phyloP scores from a whole-genome alignment of 1,284 basidiomycete species.

The Porodaedalea pini region DNA sequence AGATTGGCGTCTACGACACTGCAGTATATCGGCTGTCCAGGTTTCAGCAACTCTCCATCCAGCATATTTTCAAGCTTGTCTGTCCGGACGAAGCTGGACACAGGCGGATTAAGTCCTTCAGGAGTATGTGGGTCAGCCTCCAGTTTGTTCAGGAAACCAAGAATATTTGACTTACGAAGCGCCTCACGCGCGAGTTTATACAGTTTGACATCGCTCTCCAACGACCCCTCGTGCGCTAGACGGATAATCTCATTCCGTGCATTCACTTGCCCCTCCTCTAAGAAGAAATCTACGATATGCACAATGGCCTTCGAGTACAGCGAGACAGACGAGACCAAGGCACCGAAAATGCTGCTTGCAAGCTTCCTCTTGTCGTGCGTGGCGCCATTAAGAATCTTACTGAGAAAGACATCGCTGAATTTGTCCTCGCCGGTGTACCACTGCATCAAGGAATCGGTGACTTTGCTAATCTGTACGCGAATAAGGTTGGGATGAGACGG shows the following conservation, averaged over 20 bases:
- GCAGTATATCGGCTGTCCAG: conserved; percentile 38
- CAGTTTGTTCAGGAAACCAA: neutral
- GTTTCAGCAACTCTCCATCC: conserved; percentile 29
- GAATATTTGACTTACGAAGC: neutral
- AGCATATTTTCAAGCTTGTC: conserved; percentile 30
- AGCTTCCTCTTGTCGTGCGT: conserved; percentile 25
- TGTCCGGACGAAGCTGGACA: conserved; percentile 39
- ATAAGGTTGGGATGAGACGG: conserved; percentile 7
- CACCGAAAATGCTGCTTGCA: conserved; percentile 42
- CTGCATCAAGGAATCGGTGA: conserved; percentile 23
- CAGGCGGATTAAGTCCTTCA: conserved; percentile 26
- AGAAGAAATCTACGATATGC: conserved; percentile 62
- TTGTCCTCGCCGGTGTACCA: conserved; percentile 26
- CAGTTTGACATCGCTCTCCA: conserved; percentile 32
- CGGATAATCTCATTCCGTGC: conserved; percentile 44
- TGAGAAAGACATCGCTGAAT: conserved; percentile 25
- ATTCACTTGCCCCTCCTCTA: conserved; percentile 39
- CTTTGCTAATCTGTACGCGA: conserved; percentile 14
- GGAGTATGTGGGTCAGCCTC: neutral
- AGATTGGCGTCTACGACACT: conserved; percentile 42
- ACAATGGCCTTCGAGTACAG: conserved; percentile 54
- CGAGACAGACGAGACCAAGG: conserved; percentile 47
- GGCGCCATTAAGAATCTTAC: conserved; percentile 14
- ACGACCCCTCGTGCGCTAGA: conserved; percentile 30
- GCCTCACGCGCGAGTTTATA: conserved; percentile 50